Base-by-base conservation (phyloP, 2,329 filamentous ascomycete species). In the Fusarium sp. region DNA sequence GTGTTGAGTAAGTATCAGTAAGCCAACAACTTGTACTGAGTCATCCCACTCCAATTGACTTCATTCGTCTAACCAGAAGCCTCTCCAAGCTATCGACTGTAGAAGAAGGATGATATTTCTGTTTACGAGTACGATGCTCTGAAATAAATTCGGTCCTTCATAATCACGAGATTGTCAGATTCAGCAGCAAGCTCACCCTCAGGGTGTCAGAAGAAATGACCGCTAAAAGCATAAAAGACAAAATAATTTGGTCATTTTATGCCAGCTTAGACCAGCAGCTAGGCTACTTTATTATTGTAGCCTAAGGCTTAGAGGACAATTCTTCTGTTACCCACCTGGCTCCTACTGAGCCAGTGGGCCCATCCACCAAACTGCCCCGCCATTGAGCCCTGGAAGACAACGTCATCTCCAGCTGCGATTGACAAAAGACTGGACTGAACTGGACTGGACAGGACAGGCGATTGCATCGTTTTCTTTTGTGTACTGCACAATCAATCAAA, bases 351-450 rank as follows among this genome's bases (percentile, higher is more conserved):
- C 20, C 48, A 61, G 68, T 69, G 59, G 63, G 46, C 37, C 67
- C 62, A n/a, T 25, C 24, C 22, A 10, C 27, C 32, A 47, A 63
- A 60, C 40, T 69, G 67, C 68, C 68, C 68, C 68, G 48, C 69
- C 44, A 57, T 67, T 40, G 37, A 70, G 52, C 56, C 34, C 57
- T 44, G 13, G 48, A 42, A 52, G 34, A 55, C 54, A 66, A 73
- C 63, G 71, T 71, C 57, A 68, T 65, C 64, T 27, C 27, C 27
- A 27, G 27, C 27, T 57, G 47, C 51, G 47, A 57, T 27, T 37
- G n/a, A 52, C 27, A 61, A 60, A 51, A 41, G 22, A 46, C 20
- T 54, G n/a, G 41, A 58, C 29, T 30, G 29, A 18, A 65, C 25
- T n/a, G 12, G 45, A 58, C 29, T 30, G 29, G 18, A 65, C 25